Conservation (phyloP, 345 rosid genomes). For the Aethionema arabicum region DNA sequence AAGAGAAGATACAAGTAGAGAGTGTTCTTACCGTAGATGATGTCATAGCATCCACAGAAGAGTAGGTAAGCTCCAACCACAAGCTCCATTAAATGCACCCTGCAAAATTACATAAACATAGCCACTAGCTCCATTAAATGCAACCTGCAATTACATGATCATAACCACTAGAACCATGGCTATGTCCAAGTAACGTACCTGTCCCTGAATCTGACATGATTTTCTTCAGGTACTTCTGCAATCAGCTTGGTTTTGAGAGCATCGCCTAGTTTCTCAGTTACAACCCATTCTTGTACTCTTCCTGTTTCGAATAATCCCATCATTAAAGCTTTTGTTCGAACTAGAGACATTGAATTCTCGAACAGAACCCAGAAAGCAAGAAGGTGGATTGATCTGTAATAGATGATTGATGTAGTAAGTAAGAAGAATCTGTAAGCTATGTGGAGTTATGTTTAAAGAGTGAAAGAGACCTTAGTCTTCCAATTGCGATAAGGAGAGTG, state of each 20-base stretch:
- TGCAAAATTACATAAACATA: constrained; percentile 7
- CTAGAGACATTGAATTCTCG: constrained; percentile 54
- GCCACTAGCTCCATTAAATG: constrained; percentile 52
- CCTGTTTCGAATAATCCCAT: constrained; percentile 54
- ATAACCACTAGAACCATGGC: no score
- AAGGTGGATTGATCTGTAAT: constrained; percentile 50
- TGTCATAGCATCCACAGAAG: constrained; percentile 72
- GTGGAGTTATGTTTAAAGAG: constrained; percentile 1
- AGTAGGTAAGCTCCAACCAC: constrained; percentile 68
- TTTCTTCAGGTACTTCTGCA: constrained; percentile 43
- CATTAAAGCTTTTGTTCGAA: constrained; percentile 49
- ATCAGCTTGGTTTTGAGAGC: constrained; percentile 50
- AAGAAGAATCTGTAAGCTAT: not conserved
- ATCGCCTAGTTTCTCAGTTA: constrained; percentile 84
- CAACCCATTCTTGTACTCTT: constrained; percentile 58
- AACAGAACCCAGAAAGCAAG: constrained; percentile 54
- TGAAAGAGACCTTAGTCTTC: constrained; percentile 44
- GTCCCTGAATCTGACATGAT: constrained; percentile 55
- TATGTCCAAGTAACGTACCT: no score
- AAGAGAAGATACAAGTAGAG: constrained; percentile 60
- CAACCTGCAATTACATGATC: constrained; percentile 35
- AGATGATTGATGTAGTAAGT: not conserved
- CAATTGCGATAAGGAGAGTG: constrained; percentile 48
- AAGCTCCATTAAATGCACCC: constrained; percentile 69
- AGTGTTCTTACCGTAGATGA: constrained; percentile 58